Base-by-base conservation (phyloP, 176 grass and related monocot genomes). In the Ensete ventricosum region DNA sequence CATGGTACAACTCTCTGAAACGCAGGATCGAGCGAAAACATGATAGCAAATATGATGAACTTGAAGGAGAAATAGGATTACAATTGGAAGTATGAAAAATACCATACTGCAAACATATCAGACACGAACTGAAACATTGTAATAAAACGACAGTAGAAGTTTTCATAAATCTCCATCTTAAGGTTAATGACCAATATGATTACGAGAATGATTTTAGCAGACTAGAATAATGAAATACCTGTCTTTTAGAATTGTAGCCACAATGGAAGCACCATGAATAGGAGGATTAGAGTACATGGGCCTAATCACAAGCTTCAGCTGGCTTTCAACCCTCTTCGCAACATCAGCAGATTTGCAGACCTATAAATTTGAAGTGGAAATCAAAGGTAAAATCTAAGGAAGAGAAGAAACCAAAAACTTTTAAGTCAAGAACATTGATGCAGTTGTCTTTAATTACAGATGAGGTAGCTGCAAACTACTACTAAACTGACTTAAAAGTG, bases 251-350 rank as follows among this genome's bases (percentile, higher is more conserved):
- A 99, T 88, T 48, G 96, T 95, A 57, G 96, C 96, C 43, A 99
- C 96, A 24, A 99, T 91, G 25, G 96, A 95, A 58, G 96, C 84
- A 77, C 95, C 95, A 79, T 99, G 95, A 91, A 99, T 85, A 73
- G 95, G 95, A 71, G 95, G 95, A 77, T 82, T 99, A 52, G 95
- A 99, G 78, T 94, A 94, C 95, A 99, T 99, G 78, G 95, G 95
- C 81, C 95, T 99, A 84, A 93, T 94, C 67, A 99, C 95, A 86
- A 99, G 95, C 82, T 99, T 99, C 23, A 99, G 91, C 82, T 94
- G 95, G 87, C 95, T 99, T 87, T 94, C 95, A 77, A 99, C 91
- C 84, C 78, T 94, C 54, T 50, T 76, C 58, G 88, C 88, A 14
- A 94, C 88, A 74, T 94, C 95, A 20, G 83, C 86, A 79, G 88